These are phyloP conservation scores for Botryotinia globosa DNA, from an alignment of 2,329 filamentous ascomycete genomes.

Conservation along the genomic window DNA sequence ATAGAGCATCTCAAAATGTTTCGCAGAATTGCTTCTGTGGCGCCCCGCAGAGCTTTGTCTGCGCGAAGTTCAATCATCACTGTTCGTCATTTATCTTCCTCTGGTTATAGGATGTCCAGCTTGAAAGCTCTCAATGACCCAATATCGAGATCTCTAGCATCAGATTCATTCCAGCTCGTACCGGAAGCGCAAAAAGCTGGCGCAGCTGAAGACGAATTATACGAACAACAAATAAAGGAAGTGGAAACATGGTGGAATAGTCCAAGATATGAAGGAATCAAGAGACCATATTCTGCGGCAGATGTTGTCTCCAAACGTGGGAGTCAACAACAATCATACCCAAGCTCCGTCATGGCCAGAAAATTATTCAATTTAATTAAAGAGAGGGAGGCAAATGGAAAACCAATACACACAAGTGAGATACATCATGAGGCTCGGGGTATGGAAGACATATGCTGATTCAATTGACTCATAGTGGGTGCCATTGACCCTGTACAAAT, in stretches of 20 bases:
- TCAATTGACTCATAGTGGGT: conserved; percentile 62
- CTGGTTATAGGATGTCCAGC: conserved; percentile 30
- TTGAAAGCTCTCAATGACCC: conserved; percentile 33
- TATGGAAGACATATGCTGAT: conserved; percentile 22
- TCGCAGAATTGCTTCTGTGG: conserved; percentile 32
- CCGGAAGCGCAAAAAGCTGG: conserved; percentile 75
- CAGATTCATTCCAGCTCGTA: conserved; percentile 83
- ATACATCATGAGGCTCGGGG: conserved; percentile 22
- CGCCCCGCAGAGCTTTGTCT: conserved; percentile 31
- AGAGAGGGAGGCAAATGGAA: conserved; percentile 70
- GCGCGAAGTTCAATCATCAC: conserved; percentile 25
- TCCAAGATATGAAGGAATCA: conserved; percentile 83
- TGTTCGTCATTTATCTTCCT: conserved; percentile 29
- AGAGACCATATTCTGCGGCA: conserved; percentile 82
- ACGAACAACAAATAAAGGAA: conserved; percentile 77
- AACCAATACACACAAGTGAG: conserved; percentile 91
- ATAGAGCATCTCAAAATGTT: conserved; percentile 31
- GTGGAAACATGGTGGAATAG: conserved; percentile 90
- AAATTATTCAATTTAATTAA: conserved; percentile 90
- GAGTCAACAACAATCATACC: conserved; percentile 80
- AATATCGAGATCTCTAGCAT: conserved; percentile 38
- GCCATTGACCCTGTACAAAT: conserved; percentile 99
- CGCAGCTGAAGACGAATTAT: conserved; percentile 78
- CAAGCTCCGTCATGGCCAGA: conserved; percentile 89
- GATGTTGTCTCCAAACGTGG: conserved; percentile 94